Conservation (phyloP, 108 stramenopile species). For the Hondaea fermentalgiana region DNA sequence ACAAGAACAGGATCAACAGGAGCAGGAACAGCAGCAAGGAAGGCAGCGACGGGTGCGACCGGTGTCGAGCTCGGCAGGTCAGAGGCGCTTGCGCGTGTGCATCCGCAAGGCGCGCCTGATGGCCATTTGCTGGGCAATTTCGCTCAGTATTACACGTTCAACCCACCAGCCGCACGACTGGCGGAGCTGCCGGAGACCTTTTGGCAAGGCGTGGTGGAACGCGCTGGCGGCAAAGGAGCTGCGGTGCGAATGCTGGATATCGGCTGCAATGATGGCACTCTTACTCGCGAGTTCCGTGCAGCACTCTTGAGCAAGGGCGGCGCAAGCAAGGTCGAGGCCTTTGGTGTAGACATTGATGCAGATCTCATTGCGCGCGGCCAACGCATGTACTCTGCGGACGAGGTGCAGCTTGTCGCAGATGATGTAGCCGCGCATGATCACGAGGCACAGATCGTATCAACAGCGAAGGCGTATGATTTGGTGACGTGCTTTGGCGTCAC, state of each 20-base stretch:
- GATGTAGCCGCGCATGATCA: background rate
- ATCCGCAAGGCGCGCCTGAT: background rate
- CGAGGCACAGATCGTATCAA: background rate
- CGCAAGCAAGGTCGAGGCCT: background rate
- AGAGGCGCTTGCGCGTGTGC: background rate
- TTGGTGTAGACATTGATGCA: background rate
- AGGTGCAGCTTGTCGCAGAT: background rate
- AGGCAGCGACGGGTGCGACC: no score
- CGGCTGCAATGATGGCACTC: background rate
- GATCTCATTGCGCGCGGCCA: background rate
- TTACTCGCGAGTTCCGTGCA: background rate
- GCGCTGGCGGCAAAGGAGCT: background rate
- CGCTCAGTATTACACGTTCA: background rate
- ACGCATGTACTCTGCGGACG: no score
- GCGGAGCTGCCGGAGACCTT: background rate
- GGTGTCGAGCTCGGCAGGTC: background rate
- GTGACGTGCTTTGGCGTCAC: slow-evolving; percentile 3
- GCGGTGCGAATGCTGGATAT: background rate
- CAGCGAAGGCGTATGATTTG: background rate
- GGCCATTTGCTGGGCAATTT: background rate
- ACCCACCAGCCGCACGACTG: background rate
- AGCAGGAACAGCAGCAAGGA: no score
- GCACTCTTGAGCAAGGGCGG: background rate
- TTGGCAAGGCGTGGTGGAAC: background rate
- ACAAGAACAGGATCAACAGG: no score